Percentiles rank a stretch among this genome's conserved stretches.
Conservation (phyloP, 257 asterid genomes). For the Ligustrum vulgare region DNA sequence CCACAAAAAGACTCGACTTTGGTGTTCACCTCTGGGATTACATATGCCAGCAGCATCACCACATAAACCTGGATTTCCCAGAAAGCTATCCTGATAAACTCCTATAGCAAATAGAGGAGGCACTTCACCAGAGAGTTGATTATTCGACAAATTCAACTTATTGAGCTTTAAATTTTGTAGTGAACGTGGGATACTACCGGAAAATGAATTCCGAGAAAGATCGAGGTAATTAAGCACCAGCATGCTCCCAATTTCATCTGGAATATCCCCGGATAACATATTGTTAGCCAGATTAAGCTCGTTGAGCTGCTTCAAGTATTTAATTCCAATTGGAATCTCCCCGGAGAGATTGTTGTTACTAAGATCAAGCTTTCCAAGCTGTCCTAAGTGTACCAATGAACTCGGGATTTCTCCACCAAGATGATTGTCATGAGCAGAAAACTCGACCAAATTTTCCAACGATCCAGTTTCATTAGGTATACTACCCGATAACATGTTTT, state of each 20-base stretch:
- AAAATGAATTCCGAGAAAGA: constrained; percentile 59
- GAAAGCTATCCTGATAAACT: constrained; percentile 58
- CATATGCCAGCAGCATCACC: constrained; percentile 39
- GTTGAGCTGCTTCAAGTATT: constrained; percentile 48
- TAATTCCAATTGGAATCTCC: constrained; percentile 49
- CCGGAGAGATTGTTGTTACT: constrained; percentile 62
- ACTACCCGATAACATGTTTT: constrained; percentile 57
- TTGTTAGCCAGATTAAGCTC: constrained; percentile 68
- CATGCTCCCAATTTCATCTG: constrained; percentile 63
- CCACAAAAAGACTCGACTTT: constrained; percentile 32
- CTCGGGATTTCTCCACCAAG: constrained; percentile 65
- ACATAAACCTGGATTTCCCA: constrained; percentile 69
- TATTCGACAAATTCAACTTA: constrained; percentile 58
- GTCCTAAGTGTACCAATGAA: constrained; percentile 43
- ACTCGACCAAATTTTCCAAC: constrained; percentile 38
- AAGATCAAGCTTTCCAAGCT: constrained; percentile 59
- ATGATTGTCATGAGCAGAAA: constrained; percentile 46
- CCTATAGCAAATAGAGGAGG: constrained; percentile 52
- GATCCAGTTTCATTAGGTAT: constrained; percentile 66
- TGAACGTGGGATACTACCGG: constrained; percentile 57
- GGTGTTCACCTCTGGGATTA: constrained; percentile 10
- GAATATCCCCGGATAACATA: constrained; percentile 59
- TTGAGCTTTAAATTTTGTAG: constrained; percentile 73
- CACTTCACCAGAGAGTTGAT: constrained; percentile 57
- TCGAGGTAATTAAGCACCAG: constrained; percentile 75